Evolutionary conservation across 495 filamentous ascomycete genomes (phyloP).

Genomic region (Penicillium parvum): DNA sequence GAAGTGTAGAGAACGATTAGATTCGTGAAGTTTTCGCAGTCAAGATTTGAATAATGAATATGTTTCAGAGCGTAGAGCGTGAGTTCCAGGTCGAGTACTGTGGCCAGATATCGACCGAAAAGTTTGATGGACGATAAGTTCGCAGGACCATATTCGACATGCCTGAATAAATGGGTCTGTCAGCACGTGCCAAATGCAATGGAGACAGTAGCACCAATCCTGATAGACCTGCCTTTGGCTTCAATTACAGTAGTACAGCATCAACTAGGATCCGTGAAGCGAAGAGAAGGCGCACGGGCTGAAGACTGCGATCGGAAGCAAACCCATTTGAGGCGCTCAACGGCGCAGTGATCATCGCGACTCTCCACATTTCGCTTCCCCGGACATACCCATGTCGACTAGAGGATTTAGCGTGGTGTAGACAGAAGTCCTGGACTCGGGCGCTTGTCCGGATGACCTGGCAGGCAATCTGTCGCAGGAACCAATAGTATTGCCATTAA

Average conservation of each 20-base stretch:
- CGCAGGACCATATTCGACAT: too few species aligned
- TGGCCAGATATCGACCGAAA: too few species aligned
- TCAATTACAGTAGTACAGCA: not conserved
- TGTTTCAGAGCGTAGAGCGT: too few species aligned
- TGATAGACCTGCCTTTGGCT: not conserved
- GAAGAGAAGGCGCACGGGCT: not conserved
- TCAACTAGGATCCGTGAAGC: too few species aligned
- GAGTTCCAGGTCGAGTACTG: too few species aligned
- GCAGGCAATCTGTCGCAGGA: too few species aligned
- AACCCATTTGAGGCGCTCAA: constrained; percentile 12
- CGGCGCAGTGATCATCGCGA: constrained; percentile 10
- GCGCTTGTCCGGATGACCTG: too few species aligned
- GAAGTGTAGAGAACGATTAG: not conserved
- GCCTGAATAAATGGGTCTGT: too few species aligned
- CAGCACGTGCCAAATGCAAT: too few species aligned
- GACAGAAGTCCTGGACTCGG: not conserved
- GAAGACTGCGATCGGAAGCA: constrained; percentile 3
- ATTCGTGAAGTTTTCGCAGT: not conserved
- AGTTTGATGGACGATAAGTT: too few species aligned
- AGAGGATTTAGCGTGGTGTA: not conserved
- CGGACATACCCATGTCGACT: constrained; percentile 1
- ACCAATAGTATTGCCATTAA: too few species aligned
- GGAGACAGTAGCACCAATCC: not conserved
- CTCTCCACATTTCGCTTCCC: constrained; percentile 16
- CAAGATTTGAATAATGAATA: too few species aligned